These are phyloP conservation scores for Aspergillus thermomutatus DNA, from an alignment of 2,329 filamentous ascomycete species.

Conservation along the genomic window DNA sequence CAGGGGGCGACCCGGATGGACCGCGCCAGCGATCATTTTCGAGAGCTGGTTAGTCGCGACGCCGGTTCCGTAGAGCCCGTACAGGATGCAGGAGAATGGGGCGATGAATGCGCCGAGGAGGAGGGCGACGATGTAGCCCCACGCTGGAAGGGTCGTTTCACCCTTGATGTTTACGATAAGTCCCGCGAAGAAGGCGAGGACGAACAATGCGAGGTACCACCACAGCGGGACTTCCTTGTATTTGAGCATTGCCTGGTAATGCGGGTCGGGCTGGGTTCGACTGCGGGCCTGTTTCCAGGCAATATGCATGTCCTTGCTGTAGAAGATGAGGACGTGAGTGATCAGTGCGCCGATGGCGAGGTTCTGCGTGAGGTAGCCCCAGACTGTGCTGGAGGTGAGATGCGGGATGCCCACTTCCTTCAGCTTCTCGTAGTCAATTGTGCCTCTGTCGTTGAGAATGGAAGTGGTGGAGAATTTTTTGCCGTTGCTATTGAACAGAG, in stretches of 20 bases:
- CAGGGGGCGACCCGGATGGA: conserved; percentile 22
- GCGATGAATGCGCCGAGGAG: conserved; percentile 45
- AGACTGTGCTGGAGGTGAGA: conserved; percentile 25
- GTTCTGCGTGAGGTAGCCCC: conserved; percentile 16
- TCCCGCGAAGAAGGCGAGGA: conserved; percentile 46
- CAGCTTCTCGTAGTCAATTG: conserved; percentile 27
- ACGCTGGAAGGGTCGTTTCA: conserved; percentile 46
- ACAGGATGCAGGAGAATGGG: conserved; percentile 38
- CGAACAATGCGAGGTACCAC: conserved; percentile 46
- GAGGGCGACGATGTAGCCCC: conserved; percentile 49
- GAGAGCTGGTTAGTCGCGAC: conserved; percentile 22
- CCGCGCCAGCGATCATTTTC: conserved; percentile 25
- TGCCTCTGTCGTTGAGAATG: conserved; percentile 20
- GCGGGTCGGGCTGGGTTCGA: conserved; percentile 18
- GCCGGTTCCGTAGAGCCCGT: conserved; percentile 18
- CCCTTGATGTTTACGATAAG: conserved; percentile 47
- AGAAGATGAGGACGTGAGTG: conserved; percentile 24
- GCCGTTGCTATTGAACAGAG: conserved; percentile 30
- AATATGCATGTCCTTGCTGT: conserved; percentile 19
- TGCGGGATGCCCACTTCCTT: conserved; percentile 22
- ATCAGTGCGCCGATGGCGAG: conserved; percentile 24
- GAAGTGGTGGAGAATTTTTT: conserved; percentile 17
- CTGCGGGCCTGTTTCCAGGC: conserved; percentile 20
- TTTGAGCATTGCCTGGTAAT: conserved; percentile 23
- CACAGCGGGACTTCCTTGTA: conserved; percentile 37